Evolutionary conservation across 2,329 filamentous ascomycete species (phyloP), one percentile per base, ranked within the genome.

Genomic region (Tolypocladium endophyticum): DNA sequence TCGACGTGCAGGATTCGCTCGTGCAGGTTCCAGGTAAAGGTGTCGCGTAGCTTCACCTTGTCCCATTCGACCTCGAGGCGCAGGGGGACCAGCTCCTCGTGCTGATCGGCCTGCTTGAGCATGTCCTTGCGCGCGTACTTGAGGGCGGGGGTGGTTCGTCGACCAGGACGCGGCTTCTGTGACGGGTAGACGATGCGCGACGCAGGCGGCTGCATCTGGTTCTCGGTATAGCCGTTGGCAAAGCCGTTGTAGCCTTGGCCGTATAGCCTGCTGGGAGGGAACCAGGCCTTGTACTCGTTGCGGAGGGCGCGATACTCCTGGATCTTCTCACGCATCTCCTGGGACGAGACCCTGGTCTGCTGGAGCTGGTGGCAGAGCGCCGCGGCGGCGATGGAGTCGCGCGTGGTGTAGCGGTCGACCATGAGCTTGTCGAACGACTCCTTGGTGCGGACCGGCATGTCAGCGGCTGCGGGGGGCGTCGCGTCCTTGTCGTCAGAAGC

Each of bases 1-100:
- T 96, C 88, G 25, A 87, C 84, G 28, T 85, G 81, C 3, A 95
- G 84, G 16, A 94, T 82, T 61, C 92, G 87, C 72, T 99, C 94
- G 75, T 97, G 90, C 41, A 97, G 81, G 73, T 99, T 99, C 92
- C 93, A 99, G 3, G 94, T 97, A 66, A 99, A 97, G 0, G 94
- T 97, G 73, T 99, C 94, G 72, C 94, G 89, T 62, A 99, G 81
- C 74, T 94, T 94, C 67, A 97, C 85, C 77, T 96, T 96, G 65
- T 97, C 93, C 82, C 90, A 89, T 69, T 99, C 94, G 56, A 97
- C 90, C 68, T 99, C 94, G 59, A 99, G 77, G 55, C 94, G 85
- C 64, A 99, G 83, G 3, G 94, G 94, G 1, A 97, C 90, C 58
- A 99, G 78, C 70, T 97, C 91, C 72, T 99, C 94, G 58, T 90